phyloP scores from a whole-genome alignment of 257 asterid genomes.

The Misopates orontium region DNA sequence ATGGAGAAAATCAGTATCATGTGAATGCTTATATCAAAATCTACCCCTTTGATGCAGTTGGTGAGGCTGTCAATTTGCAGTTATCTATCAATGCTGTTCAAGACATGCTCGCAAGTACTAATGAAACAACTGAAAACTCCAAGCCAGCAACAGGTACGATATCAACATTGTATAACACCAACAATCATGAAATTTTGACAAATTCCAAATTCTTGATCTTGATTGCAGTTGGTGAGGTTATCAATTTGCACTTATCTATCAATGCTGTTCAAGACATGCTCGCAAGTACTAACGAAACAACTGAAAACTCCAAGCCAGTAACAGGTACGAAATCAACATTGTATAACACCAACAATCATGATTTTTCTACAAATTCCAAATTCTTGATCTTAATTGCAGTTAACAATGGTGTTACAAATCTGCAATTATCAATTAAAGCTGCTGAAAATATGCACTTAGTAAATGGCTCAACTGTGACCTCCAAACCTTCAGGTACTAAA shows the following conservation, averaged over 20 bases:
- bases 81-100: constrained; percentile 26
- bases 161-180: background rate
- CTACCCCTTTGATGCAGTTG: constrained; percentile 22
- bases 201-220: background rate
- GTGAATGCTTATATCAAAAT: background rate
- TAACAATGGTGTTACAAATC: background rate
- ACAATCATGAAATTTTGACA: background rate
- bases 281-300: constrained; percentile 22
- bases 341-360: background rate
- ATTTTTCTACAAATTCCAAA: background rate
- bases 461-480: background rate
- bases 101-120: constrained; percentile 26
- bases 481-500: constrained; percentile 9
- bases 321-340: constrained; percentile 6
- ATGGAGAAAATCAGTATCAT: too few species aligned
- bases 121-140: constrained; percentile 20
- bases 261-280: constrained; percentile 30
- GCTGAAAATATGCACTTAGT: constrained; percentile 1
- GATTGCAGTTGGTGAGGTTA: constrained; percentile 7
- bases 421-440: constrained; percentile 10
- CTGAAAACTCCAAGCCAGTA: constrained; percentile 15
- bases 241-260: constrained; percentile 28
- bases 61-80: constrained; percentile 29
- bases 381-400: constrained; percentile 13
- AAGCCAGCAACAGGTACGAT: constrained; percentile 16